Base-by-base conservation (phyloP, 805 yeast genomes). In the Yarrowia osloensis region DNA sequence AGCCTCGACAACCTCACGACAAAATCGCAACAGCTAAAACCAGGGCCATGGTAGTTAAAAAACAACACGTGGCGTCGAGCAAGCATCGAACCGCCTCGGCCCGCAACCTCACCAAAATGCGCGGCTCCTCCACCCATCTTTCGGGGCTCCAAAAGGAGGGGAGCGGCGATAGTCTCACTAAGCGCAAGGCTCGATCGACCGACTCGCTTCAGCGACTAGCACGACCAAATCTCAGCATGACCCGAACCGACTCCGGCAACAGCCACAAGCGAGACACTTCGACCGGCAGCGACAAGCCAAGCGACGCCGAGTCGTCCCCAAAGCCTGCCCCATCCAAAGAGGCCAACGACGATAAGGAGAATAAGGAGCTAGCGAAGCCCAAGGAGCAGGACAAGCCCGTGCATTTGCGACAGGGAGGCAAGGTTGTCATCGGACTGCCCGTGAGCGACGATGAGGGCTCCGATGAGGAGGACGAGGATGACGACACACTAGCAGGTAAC, bases 151-250 rank as follows among this genome's bases (percentile, higher is more conserved):
- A 40, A 22, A 40, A 57, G 9, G 63, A 57, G 31, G 19, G 28
- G 4, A 57, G 63, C 35, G 49, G 63, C 49, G 61, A 54, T 37
- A 54, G 61, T 37, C 61, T 54, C 61, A 50, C 57, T 50, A 54
- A 54, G 61, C 61, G 44, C 44, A 54, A 54, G 44, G 31, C 44
- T 37, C 63, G 63, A 40, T 57, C 63, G 49, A 28, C 63, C 5
- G 63, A 57, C 63, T 57, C 63, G 15, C 63, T 57, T 26, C 63
- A 57, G 29, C 47, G 49, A 15, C 28, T 57, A 35, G 42, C 29
- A n/a, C 35, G 63, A 28, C 49, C 49, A 21, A 57, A 57, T 26
- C 49, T 57, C 35, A 39, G 49, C 49, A 57, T 57, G 63, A 57
- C 63, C 35, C 40, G 42, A 24, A 40, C 35, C 28, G 21, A 28